These are phyloP conservation scores for Endotrypanum monterogeii DNA, from an alignment of 208 protist species.

Conservation along the genomic window DNA sequence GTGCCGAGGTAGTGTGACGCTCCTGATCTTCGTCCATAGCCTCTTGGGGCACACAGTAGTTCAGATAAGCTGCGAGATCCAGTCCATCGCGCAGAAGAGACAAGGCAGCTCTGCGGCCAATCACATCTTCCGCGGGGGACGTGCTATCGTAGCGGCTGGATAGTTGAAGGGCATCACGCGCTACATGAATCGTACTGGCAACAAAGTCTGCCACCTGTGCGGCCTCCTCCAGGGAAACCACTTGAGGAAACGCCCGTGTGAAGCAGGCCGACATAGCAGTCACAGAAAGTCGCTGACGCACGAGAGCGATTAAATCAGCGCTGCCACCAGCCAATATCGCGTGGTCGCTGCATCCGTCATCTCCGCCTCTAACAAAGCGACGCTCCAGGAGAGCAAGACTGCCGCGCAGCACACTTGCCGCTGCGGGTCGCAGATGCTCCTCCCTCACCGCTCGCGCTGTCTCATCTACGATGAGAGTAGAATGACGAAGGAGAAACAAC, in stretches of 20 bases:
- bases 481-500: constrained; percentile 56
- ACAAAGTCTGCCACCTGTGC: constrained; percentile 69
- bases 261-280: constrained; percentile 22
- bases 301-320: constrained; percentile 26
- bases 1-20: constrained; percentile 64
- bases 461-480: constrained; percentile 70
- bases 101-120: constrained; percentile 47
- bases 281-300: constrained; percentile 49
- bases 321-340: background rate
- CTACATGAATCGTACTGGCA: constrained; percentile 58
- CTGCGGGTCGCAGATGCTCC: constrained; percentile 55
- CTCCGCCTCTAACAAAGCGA: constrained; percentile 4
- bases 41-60: constrained; percentile 60
- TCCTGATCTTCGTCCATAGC: constrained; percentile 66
- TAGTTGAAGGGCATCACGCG: constrained; percentile 52
- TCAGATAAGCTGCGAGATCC: constrained; percentile 56
- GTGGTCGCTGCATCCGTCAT: background rate
- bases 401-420: constrained; percentile 69
- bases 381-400: constrained; percentile 39
- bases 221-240: constrained; percentile 18
- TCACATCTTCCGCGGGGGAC: constrained; percentile 19
- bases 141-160: constrained; percentile 39
- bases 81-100: constrained; percentile 62
- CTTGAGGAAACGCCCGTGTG: background rate
- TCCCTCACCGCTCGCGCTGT: constrained; percentile 74